Percentiles rank a stretch among this genome's conserved stretches.
Conservation (phyloP, 116 monocot species). For the Iris pallida region DNA sequence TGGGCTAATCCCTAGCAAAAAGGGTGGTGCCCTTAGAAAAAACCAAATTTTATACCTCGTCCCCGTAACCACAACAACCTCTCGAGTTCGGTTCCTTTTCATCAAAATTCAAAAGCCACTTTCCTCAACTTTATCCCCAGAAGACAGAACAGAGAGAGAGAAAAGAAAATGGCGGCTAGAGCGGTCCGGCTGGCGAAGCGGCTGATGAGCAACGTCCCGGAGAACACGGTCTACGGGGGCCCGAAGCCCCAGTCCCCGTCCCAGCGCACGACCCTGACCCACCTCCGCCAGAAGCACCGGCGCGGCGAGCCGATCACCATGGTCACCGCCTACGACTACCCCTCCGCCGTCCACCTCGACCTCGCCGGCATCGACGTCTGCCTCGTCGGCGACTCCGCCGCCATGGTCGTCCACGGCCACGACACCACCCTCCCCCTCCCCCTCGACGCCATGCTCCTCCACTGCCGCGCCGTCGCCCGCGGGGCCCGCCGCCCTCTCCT, state of each 20-base stretch:
- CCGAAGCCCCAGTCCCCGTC: slow-evolving; percentile 51
- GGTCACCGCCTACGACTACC: slow-evolving; percentile 98
- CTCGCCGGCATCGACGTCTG: slow-evolving; percentile 70
- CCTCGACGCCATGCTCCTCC: slow-evolving; percentile 82
- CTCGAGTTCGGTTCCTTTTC: too few relatives aligned
- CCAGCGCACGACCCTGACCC: slow-evolving; percentile 52
- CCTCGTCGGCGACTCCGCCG: slow-evolving; percentile 93
- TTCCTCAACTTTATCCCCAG: too few relatives aligned
- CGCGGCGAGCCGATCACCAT: slow-evolving; percentile 74
- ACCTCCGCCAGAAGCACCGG: slow-evolving; percentile 72
- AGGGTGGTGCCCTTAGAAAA: too few relatives aligned
- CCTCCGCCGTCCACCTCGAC: slow-evolving; percentile 85
- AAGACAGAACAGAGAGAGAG: too few relatives aligned
- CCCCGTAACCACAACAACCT: too few relatives aligned
- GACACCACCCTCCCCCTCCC: slow-evolving; percentile 93
- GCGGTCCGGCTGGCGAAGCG: slow-evolving; percentile 18
- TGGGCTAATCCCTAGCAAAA: too few relatives aligned
- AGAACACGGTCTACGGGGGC: slow-evolving; percentile 80
- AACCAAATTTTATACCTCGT: too few relatives aligned
- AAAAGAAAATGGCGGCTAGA: not conserved
- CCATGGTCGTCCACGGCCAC: slow-evolving; percentile 98
- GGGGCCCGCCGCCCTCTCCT: slow-evolving; percentile 82
- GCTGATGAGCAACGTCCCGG: slow-evolving; percentile 76
- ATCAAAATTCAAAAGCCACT: too few relatives aligned
- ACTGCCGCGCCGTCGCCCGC: slow-evolving; percentile 87